These are phyloP conservation scores for Phylloporus sp. DNA, from an alignment of 768 basidiomycete species.

Conservation along the genomic window DNA sequence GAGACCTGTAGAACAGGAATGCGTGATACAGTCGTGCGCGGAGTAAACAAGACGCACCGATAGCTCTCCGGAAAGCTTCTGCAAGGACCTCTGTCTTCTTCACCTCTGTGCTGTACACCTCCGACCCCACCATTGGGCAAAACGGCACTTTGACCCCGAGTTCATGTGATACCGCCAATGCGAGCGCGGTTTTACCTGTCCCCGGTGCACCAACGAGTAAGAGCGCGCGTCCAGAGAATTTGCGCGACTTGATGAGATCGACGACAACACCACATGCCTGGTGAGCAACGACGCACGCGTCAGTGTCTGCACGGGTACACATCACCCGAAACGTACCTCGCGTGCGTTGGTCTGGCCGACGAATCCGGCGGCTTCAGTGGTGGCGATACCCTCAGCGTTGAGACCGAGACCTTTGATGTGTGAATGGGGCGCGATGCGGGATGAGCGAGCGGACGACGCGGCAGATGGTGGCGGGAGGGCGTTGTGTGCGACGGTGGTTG, in stretches of 20 bases:
- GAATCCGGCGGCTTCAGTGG: conserved; percentile 75
- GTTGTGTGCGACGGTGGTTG: conserved; percentile 64
- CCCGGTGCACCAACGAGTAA: conserved; percentile 94
- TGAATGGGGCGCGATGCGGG: conserved; percentile 86
- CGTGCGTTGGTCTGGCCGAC: conserved; percentile 87
- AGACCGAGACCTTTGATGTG: conserved; percentile 97
- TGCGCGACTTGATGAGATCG: conserved; percentile 85
- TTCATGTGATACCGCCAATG: conserved; percentile 93
- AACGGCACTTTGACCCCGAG: conserved; percentile 94
- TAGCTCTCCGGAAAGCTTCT: conserved; percentile 91
- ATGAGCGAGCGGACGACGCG: conserved; percentile 59
- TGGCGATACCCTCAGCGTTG: conserved; percentile 76
- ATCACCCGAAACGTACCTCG: conserved; percentile 53
- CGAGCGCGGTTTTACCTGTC: conserved; percentile 96
- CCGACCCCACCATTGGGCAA: conserved; percentile 97
- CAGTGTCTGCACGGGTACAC: not conserved
- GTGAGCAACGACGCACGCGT: not conserved
- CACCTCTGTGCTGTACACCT: conserved; percentile 95
- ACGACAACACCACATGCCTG: conserved; percentile 91
- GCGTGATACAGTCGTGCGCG: not conserved
- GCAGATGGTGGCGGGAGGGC: conserved; percentile 67
- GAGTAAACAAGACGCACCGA: conserved; percentile 59
- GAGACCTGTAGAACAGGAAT: conserved; percentile 45
- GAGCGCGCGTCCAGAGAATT: conserved; percentile 90
- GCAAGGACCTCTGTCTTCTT: conserved; percentile 99